Base-by-base conservation (phyloP, 2,329 filamentous ascomycete species). In the Nemania sp. region DNA sequence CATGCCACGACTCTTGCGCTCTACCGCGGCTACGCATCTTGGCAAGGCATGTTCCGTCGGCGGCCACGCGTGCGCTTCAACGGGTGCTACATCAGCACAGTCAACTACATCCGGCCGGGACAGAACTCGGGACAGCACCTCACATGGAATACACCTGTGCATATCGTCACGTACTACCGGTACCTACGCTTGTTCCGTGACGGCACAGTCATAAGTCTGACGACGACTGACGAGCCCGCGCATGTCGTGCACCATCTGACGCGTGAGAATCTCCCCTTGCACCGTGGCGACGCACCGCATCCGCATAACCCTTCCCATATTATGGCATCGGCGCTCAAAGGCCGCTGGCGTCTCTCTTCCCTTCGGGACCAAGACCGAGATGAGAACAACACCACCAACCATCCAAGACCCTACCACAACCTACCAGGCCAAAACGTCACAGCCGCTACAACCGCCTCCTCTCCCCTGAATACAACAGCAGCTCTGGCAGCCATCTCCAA, bases 151-250 rank as follows among this genome's bases (percentile, higher is more conserved):
- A 89, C 85, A 21, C 93, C 93, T 9, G 89, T 98, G 37, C 92
- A 96, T 73, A 96, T 98, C 60, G 92, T 99, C 50, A 99, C 95
- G 0, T 99, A 98, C 78, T 99, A 96, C 78, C 91, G 95, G 59
- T 99, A 98, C 77, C 84, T 99, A 3, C 90, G 95, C 54, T 95
- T 99, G 79, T 95, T 95, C 78, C 90, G 92, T 21, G 91, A 98
- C 74, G 95, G 95, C 29, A 89, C 90, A 1, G 87, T 84, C 65
- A 87, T 98, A 60, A 91, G 88, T 55, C 82, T 99, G 1, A 83
- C 96, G 37, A 91, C 90, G 0, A 96, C 91, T 0, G 78, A 84
- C 5, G 91, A 97, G 72, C 95, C 95, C 0, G 77, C 83, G n/a
- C 91, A 96, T 17, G 90, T 98, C 12, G 91, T 99, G 0, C 91